Percentiles rank a stretch among this genome's conserved stretches.
Conservation (phyloP, 163 green algal genomes). For the Scenedesmus sp. region DNA sequence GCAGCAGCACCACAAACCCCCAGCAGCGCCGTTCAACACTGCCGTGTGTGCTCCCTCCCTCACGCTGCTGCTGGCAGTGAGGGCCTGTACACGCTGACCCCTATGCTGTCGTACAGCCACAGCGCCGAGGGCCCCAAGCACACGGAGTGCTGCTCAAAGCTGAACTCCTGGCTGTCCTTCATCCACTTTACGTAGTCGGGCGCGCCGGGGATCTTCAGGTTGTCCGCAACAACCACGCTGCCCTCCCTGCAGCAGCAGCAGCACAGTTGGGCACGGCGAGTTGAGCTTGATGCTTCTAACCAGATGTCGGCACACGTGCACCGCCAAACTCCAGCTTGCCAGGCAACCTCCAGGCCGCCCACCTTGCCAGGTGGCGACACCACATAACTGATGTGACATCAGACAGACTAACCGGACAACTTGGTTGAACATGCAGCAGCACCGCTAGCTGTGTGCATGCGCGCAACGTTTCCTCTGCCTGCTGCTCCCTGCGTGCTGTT, state of each 20-base stretch:
- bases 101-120: conserved; percentile 47
- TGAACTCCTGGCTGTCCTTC: not conserved
- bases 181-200: conserved; percentile 40
- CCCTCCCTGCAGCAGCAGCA: conserved; percentile 11
- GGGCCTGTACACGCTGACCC: conserved; percentile 23
- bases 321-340: no score
- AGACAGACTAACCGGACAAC: no score
- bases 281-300: no score
- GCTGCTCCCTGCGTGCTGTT: no score
- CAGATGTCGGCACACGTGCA: no score
- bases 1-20: not conserved
- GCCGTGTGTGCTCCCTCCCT: not conserved
- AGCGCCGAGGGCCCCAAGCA: conserved; percentile 33
- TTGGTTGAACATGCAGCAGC: not conserved
- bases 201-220: conserved; percentile 41
- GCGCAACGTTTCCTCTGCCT: no score
- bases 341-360: no score
- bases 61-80: not conserved
- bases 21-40: not conserved
- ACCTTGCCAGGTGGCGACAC: no score
- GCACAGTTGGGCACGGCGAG: not conserved
- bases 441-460: no score
- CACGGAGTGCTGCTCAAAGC: conserved; percentile 9
- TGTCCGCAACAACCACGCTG: conserved; percentile 36
- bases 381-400: no score